Evolutionary conservation across 169 alveolate genomes (phyloP), one percentile per base, ranked within the genome.

Genomic region (Babesia bovis): DNA sequence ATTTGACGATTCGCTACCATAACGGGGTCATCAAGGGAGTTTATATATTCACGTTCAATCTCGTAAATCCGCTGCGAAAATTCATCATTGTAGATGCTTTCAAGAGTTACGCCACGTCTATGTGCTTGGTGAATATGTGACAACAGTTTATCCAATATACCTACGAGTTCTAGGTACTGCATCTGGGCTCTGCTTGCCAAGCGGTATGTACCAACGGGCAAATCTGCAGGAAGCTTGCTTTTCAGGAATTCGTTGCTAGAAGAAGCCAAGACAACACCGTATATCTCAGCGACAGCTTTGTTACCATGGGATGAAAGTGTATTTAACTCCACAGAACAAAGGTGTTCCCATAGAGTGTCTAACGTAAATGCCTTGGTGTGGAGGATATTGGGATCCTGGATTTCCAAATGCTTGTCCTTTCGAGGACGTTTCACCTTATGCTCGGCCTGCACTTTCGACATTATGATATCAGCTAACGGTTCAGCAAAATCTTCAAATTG

Each of bases 361-460:
- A 45, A 66, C 47, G 40, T 32, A 44, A 61, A 23, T 33, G 60
- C 32, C 63, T 82, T 32, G 40, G 67, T 71, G 25, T 73, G 71
- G 57, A 65, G 73, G 85, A 82, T 71, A 63, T 82, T 77, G 72
- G 74, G 72, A 83, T 82, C 90, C 32, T 66, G 38, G 15, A 66
- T 41, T 55, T 66, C 61, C 23, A 63, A 23, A 3, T 33, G 12
- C 1, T 5, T 32, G 9, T 5, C 17, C 26, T 17, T 0, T 5
- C 38, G 26, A 33, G 49, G 33, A 63, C 85, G 75, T 52, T 44
- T 33, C 13, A 63, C 1, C 15, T 49, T 42, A 23, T 26, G 0
- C 33, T 63, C 73, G n/a, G 58, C 6, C 21, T 63, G 61, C 3
- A 63, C 3, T 25, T 63, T 63, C 73, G 28, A 5, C 7, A 63